Percentiles rank a stretch among this genome's conserved stretches.
phyloP scores from a whole-genome alignment of 2,329 filamentous ascomycete species.

The Hirsutella thompsonii region DNA sequence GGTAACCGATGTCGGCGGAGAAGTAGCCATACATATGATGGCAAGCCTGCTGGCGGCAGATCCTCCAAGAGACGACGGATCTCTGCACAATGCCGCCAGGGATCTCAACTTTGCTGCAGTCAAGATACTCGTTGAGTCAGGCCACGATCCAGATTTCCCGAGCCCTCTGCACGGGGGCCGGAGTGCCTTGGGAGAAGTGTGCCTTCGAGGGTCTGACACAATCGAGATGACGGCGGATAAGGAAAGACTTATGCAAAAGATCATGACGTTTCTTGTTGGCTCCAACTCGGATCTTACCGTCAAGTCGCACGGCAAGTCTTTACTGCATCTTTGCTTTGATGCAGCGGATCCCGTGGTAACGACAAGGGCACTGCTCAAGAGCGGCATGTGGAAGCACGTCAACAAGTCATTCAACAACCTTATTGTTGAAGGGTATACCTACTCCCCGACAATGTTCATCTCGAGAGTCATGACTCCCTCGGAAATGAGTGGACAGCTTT shows the following conservation, averaged over 20 bases:
- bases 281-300: slow-evolving; percentile 43
- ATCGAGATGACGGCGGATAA: slow-evolving; percentile 29
- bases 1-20: slow-evolving; percentile 41
- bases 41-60: slow-evolving; percentile 39
- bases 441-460: slow-evolving; percentile 54
- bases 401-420: slow-evolving; percentile 47
- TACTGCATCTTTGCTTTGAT: slow-evolving; percentile 47
- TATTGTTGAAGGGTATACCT: slow-evolving; percentile 38
- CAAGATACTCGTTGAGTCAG: slow-evolving; percentile 41
- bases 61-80: slow-evolving; percentile 49
- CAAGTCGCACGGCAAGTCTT: slow-evolving; percentile 42
- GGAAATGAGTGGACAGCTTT: slow-evolving; percentile 26
- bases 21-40: slow-evolving; percentile 40
- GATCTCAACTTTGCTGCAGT: slow-evolving; percentile 45
- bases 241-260: slow-evolving; percentile 42
- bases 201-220: slow-evolving; percentile 37
- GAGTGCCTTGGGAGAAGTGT: slow-evolving; percentile 51
- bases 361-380: slow-evolving; percentile 45
- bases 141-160: slow-evolving; percentile 52
- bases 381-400: slow-evolving; percentile 50
- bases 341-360: slow-evolving; percentile 39
- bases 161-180: slow-evolving; percentile 49
- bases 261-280: slow-evolving; percentile 43
- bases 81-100: slow-evolving; percentile 50
- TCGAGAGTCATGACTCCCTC: slow-evolving; percentile 28